A percentile compares a stretch with the other conserved stretches of the same genome.
These are phyloP conservation scores for Claviceps monticola DNA, from an alignment of 2,329 filamentous ascomycete species.

Conservation along the genomic window DNA sequence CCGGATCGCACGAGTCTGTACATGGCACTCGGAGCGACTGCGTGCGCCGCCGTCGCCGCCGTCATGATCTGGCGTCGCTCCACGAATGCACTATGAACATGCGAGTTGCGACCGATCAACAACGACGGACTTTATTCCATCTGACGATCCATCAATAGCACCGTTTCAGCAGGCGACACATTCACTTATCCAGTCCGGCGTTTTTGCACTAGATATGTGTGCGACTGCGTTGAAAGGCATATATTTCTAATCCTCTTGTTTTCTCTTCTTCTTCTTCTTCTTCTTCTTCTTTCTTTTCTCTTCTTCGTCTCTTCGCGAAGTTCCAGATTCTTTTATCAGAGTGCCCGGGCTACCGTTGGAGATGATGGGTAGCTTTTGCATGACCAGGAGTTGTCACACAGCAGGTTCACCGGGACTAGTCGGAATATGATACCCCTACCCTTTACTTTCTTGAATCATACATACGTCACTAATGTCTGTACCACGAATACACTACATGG, in stretches of 20 bases:
- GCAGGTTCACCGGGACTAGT: constrained; percentile 2
- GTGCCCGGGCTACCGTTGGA: not conserved
- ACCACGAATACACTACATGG: constrained; percentile 3
- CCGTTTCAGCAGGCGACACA: not conserved
- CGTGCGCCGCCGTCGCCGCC: constrained; percentile 48
- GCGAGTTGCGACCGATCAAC: not conserved
- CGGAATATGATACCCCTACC: constrained; percentile 18
- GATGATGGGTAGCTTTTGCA: constrained; percentile 5
- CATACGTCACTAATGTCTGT: not conserved
- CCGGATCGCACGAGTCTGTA: constrained; percentile 77
- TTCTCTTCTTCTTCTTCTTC: not conserved
- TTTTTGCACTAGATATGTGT: not conserved
- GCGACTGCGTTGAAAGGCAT: not conserved
- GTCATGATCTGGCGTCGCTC: constrained; percentile 52
- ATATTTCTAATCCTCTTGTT: not conserved
- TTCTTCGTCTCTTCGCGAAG: not conserved
- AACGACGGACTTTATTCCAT: not conserved
- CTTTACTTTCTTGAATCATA: constrained; percentile 7
- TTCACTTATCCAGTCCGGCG: constrained; percentile 2
- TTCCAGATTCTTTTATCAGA: not conserved
- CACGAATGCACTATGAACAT: constrained; percentile 28
- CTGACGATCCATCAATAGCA: not conserved
- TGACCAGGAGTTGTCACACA: constrained; percentile 12
- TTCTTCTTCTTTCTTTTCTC: not conserved
- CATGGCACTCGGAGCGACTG: constrained; percentile 64